Base-by-base conservation (phyloP, 129 eudicot genomes). In the Tagetes erecta region DNA sequence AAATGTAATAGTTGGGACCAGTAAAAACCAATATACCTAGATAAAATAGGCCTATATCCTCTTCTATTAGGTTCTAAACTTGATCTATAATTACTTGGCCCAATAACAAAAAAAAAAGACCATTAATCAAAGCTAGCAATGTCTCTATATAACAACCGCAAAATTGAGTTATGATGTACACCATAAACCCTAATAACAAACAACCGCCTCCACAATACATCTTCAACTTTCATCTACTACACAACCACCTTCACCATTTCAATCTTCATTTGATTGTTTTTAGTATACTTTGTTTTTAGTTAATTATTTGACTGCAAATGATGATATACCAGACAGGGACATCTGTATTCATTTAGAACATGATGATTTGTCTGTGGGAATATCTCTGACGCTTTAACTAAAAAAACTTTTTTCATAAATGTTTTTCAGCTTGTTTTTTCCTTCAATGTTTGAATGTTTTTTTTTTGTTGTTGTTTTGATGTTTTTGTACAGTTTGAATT, bases 301-400 rank as follows among this genome's bases (percentile, higher is more conserved):
- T 56, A 9, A 64, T 13, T 5, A 5, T 41, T 3, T 40, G 1
- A 36, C 3, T 14, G 39, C 51, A 53, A 38, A 52, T 71, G 75
- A 71, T 36, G 75, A 71, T 53, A 53, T 34, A 52, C 51, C 44
- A 71, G 75, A 71, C 75, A 71, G 75, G 75, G 65, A 71, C 75
- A 59, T 71, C 75, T 71, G 75, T 64, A 71, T 44, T 55, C 65
- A 2, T 3, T 14, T 71, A 51, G 75, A 55, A 31, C 20, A 51
- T 71, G 75, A 71, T 71, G 75, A 71, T 71, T 71, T 71, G 75
- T 71, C 75, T 71, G 44, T 53, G 75, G 75, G 75, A 71, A 71
- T 41, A 36, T 71, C 59, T 71, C 50, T 71, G 75, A 71, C 53
- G 75, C 65, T 53, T 70, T 20, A 20, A 20, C 27, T 20, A 20